phyloP scores from a whole-genome alignment of 805 yeast species.

The Monosporozyma siamensis region DNA sequence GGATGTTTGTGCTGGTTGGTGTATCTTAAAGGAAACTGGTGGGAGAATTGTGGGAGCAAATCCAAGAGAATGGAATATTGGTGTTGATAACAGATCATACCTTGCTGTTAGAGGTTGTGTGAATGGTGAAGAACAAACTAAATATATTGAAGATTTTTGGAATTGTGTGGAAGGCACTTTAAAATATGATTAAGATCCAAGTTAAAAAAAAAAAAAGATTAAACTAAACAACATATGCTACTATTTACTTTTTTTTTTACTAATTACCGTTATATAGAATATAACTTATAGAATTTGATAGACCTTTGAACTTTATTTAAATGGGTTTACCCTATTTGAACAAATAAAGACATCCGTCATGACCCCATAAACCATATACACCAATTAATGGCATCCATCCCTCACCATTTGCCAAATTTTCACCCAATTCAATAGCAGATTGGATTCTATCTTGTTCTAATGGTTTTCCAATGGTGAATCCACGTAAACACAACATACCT shows the following conservation, averaged over 20 bases:
- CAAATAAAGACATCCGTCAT: slow-evolving; percentile 63
- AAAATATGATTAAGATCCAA: slow-evolving; percentile 26
- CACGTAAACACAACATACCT: slow-evolving; percentile 51
- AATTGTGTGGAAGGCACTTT: slow-evolving; percentile 39
- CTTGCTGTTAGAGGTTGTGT: slow-evolving; percentile 45
- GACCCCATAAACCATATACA: slow-evolving; percentile 52
- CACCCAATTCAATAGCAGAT: slow-evolving; percentile 26
- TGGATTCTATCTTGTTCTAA: slow-evolving; percentile 25
- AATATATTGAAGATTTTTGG: slow-evolving; percentile 46
- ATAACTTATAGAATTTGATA: slow-evolving; percentile 2
- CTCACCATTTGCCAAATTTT: slow-evolving; percentile 35
- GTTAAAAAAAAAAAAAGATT: background rate
- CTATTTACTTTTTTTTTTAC: background rate
- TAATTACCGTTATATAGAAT: background rate
- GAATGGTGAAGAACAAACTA: slow-evolving; percentile 31
- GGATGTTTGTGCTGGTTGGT: slow-evolving; percentile 69
- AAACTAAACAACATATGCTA: background rate
- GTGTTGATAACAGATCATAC: slow-evolving; percentile 44
- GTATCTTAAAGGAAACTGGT: slow-evolving; percentile 51
- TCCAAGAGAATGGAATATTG: slow-evolving; percentile 39
- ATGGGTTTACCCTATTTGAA: slow-evolving; percentile 13
- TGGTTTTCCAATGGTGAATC: slow-evolving; percentile 56
- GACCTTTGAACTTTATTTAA: background rate
- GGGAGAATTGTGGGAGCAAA: slow-evolving; percentile 49
- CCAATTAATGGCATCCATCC: slow-evolving; percentile 46